Percentiles rank a stretch among this genome's conserved stretches.
These are phyloP conservation scores for Vinca minor DNA, from an alignment of 257 asterid species.

Conservation along the genomic window DNA sequence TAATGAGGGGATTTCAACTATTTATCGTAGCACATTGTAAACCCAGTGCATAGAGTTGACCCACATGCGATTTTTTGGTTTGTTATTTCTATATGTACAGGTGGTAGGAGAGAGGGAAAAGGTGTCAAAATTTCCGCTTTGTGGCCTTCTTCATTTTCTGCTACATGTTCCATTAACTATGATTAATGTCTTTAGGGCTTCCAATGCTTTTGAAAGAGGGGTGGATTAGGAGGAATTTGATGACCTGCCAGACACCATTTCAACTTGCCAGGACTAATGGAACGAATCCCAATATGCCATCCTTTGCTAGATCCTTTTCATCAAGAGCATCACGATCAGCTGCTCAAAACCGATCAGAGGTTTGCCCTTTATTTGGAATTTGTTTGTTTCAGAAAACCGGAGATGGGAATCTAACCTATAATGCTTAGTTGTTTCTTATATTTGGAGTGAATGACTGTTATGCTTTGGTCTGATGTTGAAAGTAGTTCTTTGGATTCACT, in stretches of 20 bases:
- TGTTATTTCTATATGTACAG: too few relatives aligned
- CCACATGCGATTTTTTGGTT: not conserved
- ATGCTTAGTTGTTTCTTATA: not conserved
- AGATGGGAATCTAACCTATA: not conserved
- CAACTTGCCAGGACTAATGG: slow-evolving; percentile 34
- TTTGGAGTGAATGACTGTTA: not conserved
- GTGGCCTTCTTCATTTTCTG: not conserved
- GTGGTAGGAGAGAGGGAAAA: not conserved
- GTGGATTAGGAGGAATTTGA: slow-evolving; percentile 26
- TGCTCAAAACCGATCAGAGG: slow-evolving; percentile 55
- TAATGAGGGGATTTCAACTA: not conserved
- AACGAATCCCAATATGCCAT: slow-evolving; percentile 22
- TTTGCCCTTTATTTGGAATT: slow-evolving; percentile 18
- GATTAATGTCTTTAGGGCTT: slow-evolving; percentile 37
- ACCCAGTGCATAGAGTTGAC: not conserved
- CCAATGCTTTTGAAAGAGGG: slow-evolving; percentile 25
- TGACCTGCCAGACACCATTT: slow-evolving; percentile 29
- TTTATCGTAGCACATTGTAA: not conserved
- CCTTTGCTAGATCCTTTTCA: slow-evolving; percentile 53
- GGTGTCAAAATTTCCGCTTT: not conserved
- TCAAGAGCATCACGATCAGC: slow-evolving; percentile 50
- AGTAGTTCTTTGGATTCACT: slow-evolving; percentile 1
- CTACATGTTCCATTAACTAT: slow-evolving; percentile 6
- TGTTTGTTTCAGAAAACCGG: not conserved
- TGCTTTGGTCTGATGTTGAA: not conserved